Conservation (phyloP, 2,329 filamentous ascomycete genomes). For the Diaporthe velutina region DNA sequence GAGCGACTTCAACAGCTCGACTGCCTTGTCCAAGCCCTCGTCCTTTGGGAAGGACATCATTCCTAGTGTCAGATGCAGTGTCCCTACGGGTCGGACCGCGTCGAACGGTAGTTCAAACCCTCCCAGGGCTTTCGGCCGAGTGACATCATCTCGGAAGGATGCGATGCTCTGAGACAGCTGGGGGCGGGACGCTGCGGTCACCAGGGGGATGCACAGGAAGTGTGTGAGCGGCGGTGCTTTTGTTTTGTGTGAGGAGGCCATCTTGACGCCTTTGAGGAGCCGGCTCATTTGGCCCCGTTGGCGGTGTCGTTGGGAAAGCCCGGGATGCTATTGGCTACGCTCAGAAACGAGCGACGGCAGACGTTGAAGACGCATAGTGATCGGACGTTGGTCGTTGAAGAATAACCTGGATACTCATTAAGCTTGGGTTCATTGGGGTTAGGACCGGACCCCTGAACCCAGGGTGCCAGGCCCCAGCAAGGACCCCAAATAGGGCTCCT, state of each 20-base stretch:
- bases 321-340: neutral
- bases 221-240: conserved; percentile 70
- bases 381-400: neutral
- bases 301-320: neutral
- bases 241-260: conserved; percentile 50
- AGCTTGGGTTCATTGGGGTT: neutral
- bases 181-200: conserved; percentile 69
- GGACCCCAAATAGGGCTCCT: neutral
- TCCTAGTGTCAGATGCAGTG: conserved; percentile 87
- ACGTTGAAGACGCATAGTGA: neutral
- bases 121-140: conserved; percentile 48
- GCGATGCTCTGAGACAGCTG: conserved; percentile 75
- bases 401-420: neutral
- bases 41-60: conserved; percentile 79
- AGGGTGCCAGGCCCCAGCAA: neutral
- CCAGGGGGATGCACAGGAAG: conserved; percentile 82
- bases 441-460: conserved; percentile 19
- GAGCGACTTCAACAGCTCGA: conserved; percentile 54
- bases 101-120: conserved; percentile 68
- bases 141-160: conserved; percentile 72
- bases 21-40: conserved; percentile 58
- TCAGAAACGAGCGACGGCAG: neutral
- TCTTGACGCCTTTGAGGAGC: conserved; percentile 41
- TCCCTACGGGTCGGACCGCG: conserved; percentile 82
- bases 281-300: conserved; percentile 33